Conservation (phyloP, 495 filamentous ascomycete species). For the Xylaria sp. region DNA sequence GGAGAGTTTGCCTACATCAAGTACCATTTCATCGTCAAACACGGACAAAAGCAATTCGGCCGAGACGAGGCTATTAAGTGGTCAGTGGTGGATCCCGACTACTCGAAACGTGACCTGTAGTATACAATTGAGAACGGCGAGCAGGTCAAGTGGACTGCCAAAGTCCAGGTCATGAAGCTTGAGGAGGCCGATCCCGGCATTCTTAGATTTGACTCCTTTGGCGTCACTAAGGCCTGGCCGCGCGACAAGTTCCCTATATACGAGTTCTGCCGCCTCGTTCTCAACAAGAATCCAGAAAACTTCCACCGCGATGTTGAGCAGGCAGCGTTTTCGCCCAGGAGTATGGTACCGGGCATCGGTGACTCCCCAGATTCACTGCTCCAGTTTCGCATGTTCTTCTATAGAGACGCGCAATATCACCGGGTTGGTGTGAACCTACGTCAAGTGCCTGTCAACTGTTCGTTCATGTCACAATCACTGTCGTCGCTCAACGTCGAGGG, state of each 20-base stretch:
- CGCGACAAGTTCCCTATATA: conserved; percentile 72
- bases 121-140: conserved; percentile 57
- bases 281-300: conserved; percentile 75
- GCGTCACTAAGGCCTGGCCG: conserved; percentile 70
- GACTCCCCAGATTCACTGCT: conserved; percentile 71
- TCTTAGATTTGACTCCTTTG: conserved; percentile 61
- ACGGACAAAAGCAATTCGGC: conserved; percentile 63
- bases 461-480: conserved; percentile 63
- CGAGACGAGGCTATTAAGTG: conserved; percentile 55
- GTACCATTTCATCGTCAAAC: conserved; percentile 62
- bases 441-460: conserved; percentile 80
- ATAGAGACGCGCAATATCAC: conserved; percentile 80
- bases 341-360: conserved; percentile 69
- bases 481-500: conserved; percentile 80
- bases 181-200: conserved; percentile 55
- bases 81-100: conserved; percentile 57
- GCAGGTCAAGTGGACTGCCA: conserved; percentile 56
- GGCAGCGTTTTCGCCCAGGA: conserved; percentile 82
- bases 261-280: conserved; percentile 66
- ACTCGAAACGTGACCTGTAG: conserved; percentile 61
- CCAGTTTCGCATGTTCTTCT: conserved; percentile 81
- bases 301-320: conserved; percentile 82
- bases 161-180: conserved; percentile 60
- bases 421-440: conserved; percentile 82
- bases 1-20: conserved; percentile 66